Base-by-base conservation (phyloP, 2,329 filamentous ascomycete genomes). In the Aspergillus intermedius region DNA sequence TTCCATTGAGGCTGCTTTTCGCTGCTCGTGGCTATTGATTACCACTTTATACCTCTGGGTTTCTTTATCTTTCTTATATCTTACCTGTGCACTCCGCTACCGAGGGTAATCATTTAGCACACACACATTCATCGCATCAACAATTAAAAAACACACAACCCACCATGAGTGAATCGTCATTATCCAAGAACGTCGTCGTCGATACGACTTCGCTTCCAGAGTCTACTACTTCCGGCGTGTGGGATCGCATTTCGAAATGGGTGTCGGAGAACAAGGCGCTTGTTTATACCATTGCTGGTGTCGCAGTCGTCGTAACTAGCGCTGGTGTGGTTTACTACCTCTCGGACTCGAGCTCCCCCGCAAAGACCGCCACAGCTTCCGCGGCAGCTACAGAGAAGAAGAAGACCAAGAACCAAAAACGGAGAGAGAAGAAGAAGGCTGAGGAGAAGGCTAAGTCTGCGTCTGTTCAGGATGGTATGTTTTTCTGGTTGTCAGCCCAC, bases 301-400 rank as follows among this genome's bases (percentile, higher is more conserved):
- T 95, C 51, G 91, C 91, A 47, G 81, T 95, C 43, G 89, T 96
- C 40, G 87, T 95, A 49, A 93, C 89, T 12, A 88, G 88, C 53
- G 91, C 91, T 30, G 91, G 93, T 60, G 88, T 88, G 40, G 86
- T 95, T 65, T 98, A 97, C 77, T 97, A 96, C 71, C 77, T 95
- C 58, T 74, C 76, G 47, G 72, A 86, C 61, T 73, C 75, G 34
- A 72, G 66, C 54, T 71, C 72, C 55, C 67, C 72, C 46, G 60
- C 66, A 44, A 35, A 35, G 34, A 35, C 13, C 17, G 9, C 37
- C 10, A 59, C 67, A 44, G 58, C 68, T 50, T 52, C 66, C 22
- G 57, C 67, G 12, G 53, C 71, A 15, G 54, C 62, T 48, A 21
- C 37, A 40, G 71, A 79, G 65, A 78, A 79, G 60, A 86, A 84